A percentile compares a stretch with the other conserved stretches of the same genome.
Evolutionary conservation across 108 stramenopile species (phyloP).

Genomic region (Cyclostephanos invisitatus): DNA sequence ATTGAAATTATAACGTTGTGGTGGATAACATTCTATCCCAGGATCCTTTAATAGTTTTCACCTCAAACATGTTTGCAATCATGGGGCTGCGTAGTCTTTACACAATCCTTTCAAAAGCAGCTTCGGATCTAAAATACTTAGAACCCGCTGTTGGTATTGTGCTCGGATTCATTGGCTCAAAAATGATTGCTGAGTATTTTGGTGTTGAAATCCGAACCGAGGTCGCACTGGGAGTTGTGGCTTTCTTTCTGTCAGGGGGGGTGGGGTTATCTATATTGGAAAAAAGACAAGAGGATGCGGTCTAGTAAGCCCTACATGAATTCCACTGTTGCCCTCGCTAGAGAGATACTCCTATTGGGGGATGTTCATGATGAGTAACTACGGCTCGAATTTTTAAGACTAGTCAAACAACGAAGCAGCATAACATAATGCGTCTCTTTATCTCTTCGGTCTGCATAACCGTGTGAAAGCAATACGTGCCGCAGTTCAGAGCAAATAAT

Average conservation of each 20-base stretch:
- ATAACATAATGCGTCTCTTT: background rate
- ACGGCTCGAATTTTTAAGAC: too few relatives aligned
- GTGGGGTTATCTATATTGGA: slow-evolving; percentile 60
- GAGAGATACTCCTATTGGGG: too few relatives aligned
- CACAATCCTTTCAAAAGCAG: slow-evolving; percentile 89
- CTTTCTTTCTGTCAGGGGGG: slow-evolving; percentile 66
- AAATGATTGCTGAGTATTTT: slow-evolving; percentile 92
- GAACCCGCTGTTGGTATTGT: slow-evolving; percentile 92
- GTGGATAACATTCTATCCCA: slow-evolving; percentile 20
- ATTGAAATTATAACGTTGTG: slow-evolving; percentile 1
- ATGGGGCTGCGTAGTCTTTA: slow-evolving; percentile 94
- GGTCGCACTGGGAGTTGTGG: slow-evolving; percentile 72
- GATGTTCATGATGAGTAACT: background rate
- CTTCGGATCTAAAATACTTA: slow-evolving; percentile 89
- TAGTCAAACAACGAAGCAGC: too few relatives aligned
- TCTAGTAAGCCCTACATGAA: background rate
- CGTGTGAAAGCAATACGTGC: too few relatives aligned
- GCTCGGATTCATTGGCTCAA: slow-evolving; percentile 90
- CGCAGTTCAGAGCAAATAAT: too few relatives aligned
- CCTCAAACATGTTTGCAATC: slow-evolving; percentile 97
- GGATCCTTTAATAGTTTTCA: slow-evolving; percentile 94
- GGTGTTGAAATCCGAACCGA: slow-evolving; percentile 68
- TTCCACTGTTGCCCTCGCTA: background rate
- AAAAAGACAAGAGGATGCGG: slow-evolving; percentile 45
- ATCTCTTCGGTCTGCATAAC: too few relatives aligned